phyloP scores from a whole-genome alignment of 2,329 filamentous ascomycete genomes.

The Dactylonectria estremocensis region DNA sequence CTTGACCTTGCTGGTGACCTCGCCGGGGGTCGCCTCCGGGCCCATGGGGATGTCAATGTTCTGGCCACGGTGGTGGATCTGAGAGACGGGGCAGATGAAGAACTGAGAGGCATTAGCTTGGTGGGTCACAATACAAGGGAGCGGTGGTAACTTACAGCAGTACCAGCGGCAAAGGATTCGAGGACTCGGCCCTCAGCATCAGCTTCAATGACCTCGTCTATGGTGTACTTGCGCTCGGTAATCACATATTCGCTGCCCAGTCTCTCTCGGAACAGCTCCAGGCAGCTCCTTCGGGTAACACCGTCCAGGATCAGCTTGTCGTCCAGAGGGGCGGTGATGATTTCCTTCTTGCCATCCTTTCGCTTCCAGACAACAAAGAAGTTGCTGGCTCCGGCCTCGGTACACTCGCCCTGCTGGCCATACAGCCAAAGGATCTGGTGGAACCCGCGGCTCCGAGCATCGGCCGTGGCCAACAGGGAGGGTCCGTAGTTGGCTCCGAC shows the following conservation, averaged over 20 bases:
- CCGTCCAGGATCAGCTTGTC: conserved; percentile 90
- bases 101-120: conserved; percentile 62
- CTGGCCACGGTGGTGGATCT: conserved; percentile 77
- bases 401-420: conserved; percentile 82
- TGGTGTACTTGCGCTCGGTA: conserved; percentile 87
- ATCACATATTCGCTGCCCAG: conserved; percentile 75
- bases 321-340: conserved; percentile 87
- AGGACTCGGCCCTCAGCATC: conserved; percentile 81
- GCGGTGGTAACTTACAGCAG: conserved; percentile 74
- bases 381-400: conserved; percentile 92
- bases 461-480: conserved; percentile 81
- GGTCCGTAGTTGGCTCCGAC: conserved; percentile 96
- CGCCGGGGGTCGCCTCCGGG: conserved; percentile 63
- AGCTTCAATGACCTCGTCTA: conserved; percentile 82
- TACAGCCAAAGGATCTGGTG: conserved; percentile 97
- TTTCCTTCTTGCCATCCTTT: conserved; percentile 67
- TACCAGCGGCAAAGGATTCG: conserved; percentile 90
- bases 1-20: conserved; percentile 76
- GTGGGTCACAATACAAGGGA: neutral
- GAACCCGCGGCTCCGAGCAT: conserved; percentile 81
- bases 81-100: conserved; percentile 79
- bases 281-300: conserved; percentile 85
- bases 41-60: conserved; percentile 76
- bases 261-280: conserved; percentile 79
- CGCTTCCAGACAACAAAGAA: conserved; percentile 88